phyloP scores from a whole-genome alignment of 2,329 filamentous ascomycete genomes.

The Diaporthe humulicola region DNA sequence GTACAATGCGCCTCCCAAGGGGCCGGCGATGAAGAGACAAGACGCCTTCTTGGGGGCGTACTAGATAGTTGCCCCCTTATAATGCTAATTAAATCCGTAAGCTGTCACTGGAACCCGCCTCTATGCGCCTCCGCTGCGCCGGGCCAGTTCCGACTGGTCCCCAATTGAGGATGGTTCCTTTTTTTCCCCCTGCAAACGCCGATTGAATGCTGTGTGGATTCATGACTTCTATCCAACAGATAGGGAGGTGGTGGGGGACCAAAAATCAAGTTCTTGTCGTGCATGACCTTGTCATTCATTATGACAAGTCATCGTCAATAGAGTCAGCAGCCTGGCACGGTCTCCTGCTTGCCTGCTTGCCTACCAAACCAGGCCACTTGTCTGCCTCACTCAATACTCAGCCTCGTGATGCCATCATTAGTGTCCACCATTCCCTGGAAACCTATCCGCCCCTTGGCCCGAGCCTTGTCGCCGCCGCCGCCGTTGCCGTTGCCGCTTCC shows the following conservation, averaged over 20 bases:
- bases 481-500: conserved; percentile 51
- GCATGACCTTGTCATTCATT: not conserved
- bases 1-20: not conserved
- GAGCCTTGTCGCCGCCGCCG: conserved; percentile 59
- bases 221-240: not conserved
- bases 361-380: not conserved
- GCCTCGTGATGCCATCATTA: conserved; percentile 95
- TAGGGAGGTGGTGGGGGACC: not conserved
- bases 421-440: conserved; percentile 96
- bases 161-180: not conserved
- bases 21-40: not conserved
- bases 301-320: not conserved
- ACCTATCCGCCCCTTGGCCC: conserved; percentile 75
- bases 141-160: not conserved
- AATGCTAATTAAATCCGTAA: conserved; percentile 22
- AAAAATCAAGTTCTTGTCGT: not conserved
- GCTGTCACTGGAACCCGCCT: not conserved
- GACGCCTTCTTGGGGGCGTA: not conserved
- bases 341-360: not conserved
- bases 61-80: not conserved
- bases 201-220: conserved; percentile 20
- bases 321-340: not conserved
- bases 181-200: conserved; percentile 14
- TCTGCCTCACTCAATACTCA: conserved; percentile 85
- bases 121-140: not conserved